phyloP scores from a whole-genome alignment of 352 stramenopile genomes.

The Globisporangium paroecandrum region DNA sequence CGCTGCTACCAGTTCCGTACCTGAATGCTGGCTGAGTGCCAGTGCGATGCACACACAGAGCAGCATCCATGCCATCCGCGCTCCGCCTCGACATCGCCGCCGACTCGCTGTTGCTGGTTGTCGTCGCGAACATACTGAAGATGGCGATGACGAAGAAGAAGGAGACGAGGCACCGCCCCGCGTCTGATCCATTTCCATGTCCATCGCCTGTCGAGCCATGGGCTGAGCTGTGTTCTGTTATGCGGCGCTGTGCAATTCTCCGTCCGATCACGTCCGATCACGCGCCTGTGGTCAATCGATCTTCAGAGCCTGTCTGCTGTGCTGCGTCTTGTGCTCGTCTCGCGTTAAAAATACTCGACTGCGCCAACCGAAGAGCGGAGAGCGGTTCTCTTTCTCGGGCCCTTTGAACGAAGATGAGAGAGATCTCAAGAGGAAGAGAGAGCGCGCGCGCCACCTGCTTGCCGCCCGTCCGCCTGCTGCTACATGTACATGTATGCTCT shows the following conservation, averaged over 20 bases:
- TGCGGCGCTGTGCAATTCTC: neutral
- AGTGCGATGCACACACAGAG: conserved; percentile 7
- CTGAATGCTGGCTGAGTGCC: neutral
- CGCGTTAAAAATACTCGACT: conserved; percentile 3
- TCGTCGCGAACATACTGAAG: neutral
- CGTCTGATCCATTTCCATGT: neutral
- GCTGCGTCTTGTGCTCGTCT: neutral
- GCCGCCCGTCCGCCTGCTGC: neutral
- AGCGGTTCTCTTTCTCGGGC: too few species aligned
- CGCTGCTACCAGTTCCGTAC: neutral
- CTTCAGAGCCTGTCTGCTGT: neutral
- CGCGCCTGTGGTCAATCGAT: too few species aligned
- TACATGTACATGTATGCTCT: neutral
- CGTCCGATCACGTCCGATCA: too few species aligned
- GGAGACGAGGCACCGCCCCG: neutral
- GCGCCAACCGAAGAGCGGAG: neutral
- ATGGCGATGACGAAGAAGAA: neutral
- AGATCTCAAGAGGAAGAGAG: neutral
- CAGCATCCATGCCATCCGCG: conserved; percentile 6
- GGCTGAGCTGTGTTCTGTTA: neutral
- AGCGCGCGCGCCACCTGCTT: conserved; percentile 4
- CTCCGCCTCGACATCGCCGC: neutral
- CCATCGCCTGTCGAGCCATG: neutral
- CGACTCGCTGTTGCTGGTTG: neutral
- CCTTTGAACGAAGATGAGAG: too few species aligned